Conservation (phyloP, 1,284 basidiomycete genomes). For the Tilletiaria anomala region DNA sequence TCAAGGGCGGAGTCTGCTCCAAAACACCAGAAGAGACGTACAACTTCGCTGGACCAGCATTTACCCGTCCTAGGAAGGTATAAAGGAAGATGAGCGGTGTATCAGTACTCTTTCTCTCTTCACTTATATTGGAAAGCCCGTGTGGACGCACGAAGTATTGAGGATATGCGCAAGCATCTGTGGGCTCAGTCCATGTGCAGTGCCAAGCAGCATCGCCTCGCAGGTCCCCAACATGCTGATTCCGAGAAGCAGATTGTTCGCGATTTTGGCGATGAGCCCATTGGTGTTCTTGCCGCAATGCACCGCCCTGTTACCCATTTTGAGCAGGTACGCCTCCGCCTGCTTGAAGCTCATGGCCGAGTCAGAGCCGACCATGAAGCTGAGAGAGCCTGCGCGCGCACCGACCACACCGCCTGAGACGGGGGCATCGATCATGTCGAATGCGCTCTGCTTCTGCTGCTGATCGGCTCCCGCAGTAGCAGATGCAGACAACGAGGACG, state of each 20-base stretch:
- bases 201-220: conserved; percentile 31
- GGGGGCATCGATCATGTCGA: conserved; percentile 70
- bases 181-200: conserved; percentile 20
- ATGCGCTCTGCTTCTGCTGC: conserved; percentile 3
- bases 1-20: no score
- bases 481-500: no score
- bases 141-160: conserved; percentile 14
- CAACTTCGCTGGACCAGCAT: conserved; percentile 69
- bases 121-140: background rate
- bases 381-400: conserved; percentile 59
- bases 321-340: conserved; percentile 47
- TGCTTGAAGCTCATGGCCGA: conserved; percentile 49
- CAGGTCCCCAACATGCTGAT: conserved; percentile 24
- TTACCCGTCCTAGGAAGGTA: conserved; percentile 34
- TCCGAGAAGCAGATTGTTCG: conserved; percentile 32
- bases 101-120: background rate
- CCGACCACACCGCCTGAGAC: conserved; percentile 81
- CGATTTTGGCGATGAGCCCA: conserved; percentile 31
- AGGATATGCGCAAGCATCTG: conserved; percentile 27
- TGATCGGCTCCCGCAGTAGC: no score
- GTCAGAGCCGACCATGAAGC: conserved; percentile 72
- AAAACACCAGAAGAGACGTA: no score
- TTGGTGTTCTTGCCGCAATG: conserved; percentile 72
- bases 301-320: conserved; percentile 67
- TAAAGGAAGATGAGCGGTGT: background rate